phyloP scores from a whole-genome alignment of 345 rosid genomes.

The Aquilaria malaccensis region DNA sequence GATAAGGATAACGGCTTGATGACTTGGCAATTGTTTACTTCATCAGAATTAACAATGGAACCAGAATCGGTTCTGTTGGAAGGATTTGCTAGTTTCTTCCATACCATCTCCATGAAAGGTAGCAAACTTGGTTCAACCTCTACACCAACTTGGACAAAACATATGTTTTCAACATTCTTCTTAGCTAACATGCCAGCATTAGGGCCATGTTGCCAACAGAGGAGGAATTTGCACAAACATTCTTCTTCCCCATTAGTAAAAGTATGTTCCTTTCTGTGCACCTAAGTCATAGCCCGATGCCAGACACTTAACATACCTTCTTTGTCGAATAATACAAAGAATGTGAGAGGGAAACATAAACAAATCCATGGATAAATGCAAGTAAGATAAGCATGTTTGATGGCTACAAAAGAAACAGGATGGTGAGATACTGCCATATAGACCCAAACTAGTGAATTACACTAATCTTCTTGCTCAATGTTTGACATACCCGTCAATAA shows the following conservation, averaged over 20 bases:
- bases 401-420: not conserved
- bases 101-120: constrained; percentile 18
- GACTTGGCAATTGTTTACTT: not conserved
- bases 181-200: not conserved
- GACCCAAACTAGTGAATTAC: not conserved
- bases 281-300: constrained; percentile 17
- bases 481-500: no score
- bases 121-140: constrained; percentile 12
- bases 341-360: not conserved
- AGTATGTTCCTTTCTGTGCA: constrained; percentile 21
- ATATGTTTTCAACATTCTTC: constrained; percentile 31
- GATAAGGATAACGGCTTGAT: not conserved
- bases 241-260: constrained; percentile 28
- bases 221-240: constrained; percentile 32
- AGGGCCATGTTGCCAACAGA: constrained; percentile 45
- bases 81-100: constrained; percentile 11
- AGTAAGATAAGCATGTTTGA: not conserved
- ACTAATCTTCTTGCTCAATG: not conserved
- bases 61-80: not conserved
- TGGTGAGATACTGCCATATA: not conserved
- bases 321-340: not conserved
- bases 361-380: constrained; percentile 3
- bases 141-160: constrained; percentile 19
- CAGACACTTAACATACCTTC: not conserved
- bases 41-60: not conserved